Conservation (phyloP, 2,329 filamentous ascomycete genomes). For the Mycosphaerella arachidis region DNA sequence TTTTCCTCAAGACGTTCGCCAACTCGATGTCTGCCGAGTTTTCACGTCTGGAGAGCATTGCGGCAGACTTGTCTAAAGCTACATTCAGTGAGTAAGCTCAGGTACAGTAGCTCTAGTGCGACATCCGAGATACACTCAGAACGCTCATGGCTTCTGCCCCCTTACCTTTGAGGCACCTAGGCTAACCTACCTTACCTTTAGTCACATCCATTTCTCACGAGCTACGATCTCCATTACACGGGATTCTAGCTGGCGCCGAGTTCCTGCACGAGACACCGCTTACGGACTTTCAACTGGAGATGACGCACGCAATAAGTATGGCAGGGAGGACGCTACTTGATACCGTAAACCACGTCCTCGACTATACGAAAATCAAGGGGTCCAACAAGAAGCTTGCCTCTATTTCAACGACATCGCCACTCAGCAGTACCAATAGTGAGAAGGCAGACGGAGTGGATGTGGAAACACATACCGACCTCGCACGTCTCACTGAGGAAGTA, state of each 20-base stretch:
- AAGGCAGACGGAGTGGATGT: neutral
- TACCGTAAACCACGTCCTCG: neutral
- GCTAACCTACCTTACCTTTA: slow-evolving; percentile 23
- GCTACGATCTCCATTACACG: neutral
- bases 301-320: neutral
- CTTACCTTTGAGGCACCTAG: slow-evolving; percentile 34
- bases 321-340: neutral
- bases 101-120: too few relatives aligned
- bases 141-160: too few relatives aligned
- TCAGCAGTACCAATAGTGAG: neutral
- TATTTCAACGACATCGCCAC: neutral
- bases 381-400: neutral
- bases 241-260: neutral
- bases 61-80: slow-evolving; percentile 46
- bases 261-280: neutral
- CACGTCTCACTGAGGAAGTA: slow-evolving; percentile 24
- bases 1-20: slow-evolving; percentile 36
- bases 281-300: neutral
- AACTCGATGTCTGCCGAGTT: slow-evolving; percentile 38
- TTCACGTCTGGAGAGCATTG: slow-evolving; percentile 35
- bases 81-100: slow-evolving; percentile 36
- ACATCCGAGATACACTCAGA: too few relatives aligned
- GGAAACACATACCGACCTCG: slow-evolving; percentile 18
- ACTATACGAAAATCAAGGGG: slow-evolving; percentile 34
- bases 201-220: neutral